Base-by-base conservation (phyloP, 192 early-diverging fungal genomes). In the Coemansia sp. region DNA sequence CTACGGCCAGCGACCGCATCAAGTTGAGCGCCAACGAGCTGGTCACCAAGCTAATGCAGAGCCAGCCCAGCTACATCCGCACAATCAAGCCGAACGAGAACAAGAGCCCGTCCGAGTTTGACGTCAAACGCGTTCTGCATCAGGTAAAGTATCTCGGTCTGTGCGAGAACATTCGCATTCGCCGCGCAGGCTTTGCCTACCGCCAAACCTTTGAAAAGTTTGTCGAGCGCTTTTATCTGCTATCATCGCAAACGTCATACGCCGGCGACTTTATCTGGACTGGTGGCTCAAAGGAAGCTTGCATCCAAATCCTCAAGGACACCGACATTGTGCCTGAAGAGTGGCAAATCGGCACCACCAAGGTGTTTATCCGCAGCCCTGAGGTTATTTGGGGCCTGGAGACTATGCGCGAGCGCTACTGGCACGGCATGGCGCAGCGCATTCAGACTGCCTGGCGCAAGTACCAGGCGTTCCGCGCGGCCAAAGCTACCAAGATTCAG, bases 11-110 rank as follows among this genome's bases (percentile, higher is more conserved):
- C 62, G 93, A 94, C 72, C 97, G 96, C 71, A 99, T 99, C 75
- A 98, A 96, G 82, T 65, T 74, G 11, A 88, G 85, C 40, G 86
- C 86, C 20, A 88, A 95, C 75, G 89, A 93, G 62, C 84, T 99
- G 17, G 95, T 99, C 1, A 86, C 85, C 15, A 98, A 95, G 64
- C 78, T 99, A 60, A 98, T 97, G 96, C 85, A 90, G 61, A 93
- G 94, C 66, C 92, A 90, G 54, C 97, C 97, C 23, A 92, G 90
- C 53, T 99, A 99, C 69, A 95, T 99, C 44, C 88, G 94, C 62
- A 89, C 94, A 48, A 98, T 99, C 78, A 99, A 99, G 70, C 96
- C 97, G 37, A 99, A 99, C 73, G 91, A 93, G 67, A 95, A 90
- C 72, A 96, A 97, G 78, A 88, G 89, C 28, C 85, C 95, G 2